Percentiles rank a stretch among this genome's conserved stretches.
Conservation (phyloP, 306 rosid species). For the Adenanthera pavonina region DNA sequence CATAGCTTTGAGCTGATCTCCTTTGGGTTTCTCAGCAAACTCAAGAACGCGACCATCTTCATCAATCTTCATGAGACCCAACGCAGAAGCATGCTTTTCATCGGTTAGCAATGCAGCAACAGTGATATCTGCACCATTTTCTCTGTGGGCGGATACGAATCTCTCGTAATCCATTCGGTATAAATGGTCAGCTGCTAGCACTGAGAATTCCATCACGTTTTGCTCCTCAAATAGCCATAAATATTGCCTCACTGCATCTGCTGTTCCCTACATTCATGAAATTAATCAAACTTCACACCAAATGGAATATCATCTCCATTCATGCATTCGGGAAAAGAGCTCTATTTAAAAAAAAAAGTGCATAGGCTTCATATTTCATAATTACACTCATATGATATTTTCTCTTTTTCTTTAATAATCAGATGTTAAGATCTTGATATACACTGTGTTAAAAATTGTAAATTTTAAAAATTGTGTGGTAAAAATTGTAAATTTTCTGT, state of each 20-base stretch:
- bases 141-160: conserved; percentile 95
- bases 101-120: conserved; percentile 99
- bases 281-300: conserved; percentile 10
- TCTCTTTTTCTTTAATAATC: too few species aligned
- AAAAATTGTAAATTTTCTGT: too few species aligned
- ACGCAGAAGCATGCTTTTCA: conserved; percentile 94
- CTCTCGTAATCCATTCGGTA: conserved; percentile 96
- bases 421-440: too few species aligned
- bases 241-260: conserved; percentile 97
- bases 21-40: conserved; percentile 94
- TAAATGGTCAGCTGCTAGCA: conserved; percentile 94
- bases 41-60: conserved; percentile 95
- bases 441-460: too few species aligned
- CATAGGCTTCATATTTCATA: too few species aligned
- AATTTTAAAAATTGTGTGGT: too few species aligned
- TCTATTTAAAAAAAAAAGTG: too few species aligned
- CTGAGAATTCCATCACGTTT: conserved; percentile 84
- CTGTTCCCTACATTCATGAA: conserved; percentile 73
- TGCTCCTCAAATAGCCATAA: conserved; percentile 97
- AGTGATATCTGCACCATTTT: conserved; percentile 93
- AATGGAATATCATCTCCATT: too few species aligned
- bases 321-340: too few species aligned
- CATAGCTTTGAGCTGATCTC: conserved; percentile 97
- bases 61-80: conserved; percentile 96
- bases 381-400: too few species aligned